Evolutionary conservation across 345 rosid species (phyloP).

Genomic region (Reutealis trisperma): DNA sequence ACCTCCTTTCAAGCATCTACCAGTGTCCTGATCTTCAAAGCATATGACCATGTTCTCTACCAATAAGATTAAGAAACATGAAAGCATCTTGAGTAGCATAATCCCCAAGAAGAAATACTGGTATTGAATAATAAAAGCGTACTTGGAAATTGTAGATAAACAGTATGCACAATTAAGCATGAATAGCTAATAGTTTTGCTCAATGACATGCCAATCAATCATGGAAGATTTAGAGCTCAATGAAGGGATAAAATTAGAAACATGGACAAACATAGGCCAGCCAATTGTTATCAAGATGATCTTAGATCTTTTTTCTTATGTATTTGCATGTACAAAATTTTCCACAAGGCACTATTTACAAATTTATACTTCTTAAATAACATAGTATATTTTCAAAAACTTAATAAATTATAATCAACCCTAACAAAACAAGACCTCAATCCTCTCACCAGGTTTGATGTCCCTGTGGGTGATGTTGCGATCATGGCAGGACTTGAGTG

Average conservation of each 20-base stretch:
- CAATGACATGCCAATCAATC: background rate
- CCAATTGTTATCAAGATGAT: background rate
- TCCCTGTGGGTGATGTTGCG: conserved; percentile 96
- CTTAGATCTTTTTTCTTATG: background rate
- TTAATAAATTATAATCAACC: conserved; percentile 8
- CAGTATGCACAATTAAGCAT: background rate
- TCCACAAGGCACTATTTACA: background rate
- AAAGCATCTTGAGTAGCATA: conserved; percentile 16
- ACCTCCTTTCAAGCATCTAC: conserved; percentile 69
- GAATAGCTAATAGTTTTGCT: background rate
- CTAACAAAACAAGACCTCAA: background rate
- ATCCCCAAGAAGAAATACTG: conserved; percentile 17
- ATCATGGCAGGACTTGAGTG: conserved; percentile 86
- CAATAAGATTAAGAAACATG: conserved; percentile 23
- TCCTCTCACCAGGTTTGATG: conserved; percentile 84
- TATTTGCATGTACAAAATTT: background rate
- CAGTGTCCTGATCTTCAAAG: conserved; percentile 75
- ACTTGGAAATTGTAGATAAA: background rate
- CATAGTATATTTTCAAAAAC: background rate
- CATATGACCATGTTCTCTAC: conserved; percentile 94
- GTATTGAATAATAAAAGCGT: conserved; percentile 8
- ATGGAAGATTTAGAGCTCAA: background rate
- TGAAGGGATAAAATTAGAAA: conserved; percentile 8
- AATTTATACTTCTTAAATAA: background rate
- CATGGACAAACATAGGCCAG: conserved; percentile 11